Evolutionary conservation across 2,329 filamentous ascomycete species (phyloP).

Genomic region (Paraphaeosphaeria sporulosa): DNA sequence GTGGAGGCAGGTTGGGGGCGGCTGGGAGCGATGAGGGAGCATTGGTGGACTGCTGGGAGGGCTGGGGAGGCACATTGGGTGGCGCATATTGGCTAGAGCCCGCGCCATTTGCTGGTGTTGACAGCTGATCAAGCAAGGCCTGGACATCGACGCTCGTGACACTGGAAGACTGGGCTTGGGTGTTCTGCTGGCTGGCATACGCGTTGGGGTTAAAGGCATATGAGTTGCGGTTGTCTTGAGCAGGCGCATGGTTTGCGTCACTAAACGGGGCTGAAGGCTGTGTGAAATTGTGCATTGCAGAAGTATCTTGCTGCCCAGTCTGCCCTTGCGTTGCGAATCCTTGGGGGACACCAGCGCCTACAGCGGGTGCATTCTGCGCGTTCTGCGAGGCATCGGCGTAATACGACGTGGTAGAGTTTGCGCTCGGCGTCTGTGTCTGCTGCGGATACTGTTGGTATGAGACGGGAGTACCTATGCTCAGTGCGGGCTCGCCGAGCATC

Average conservation of each 20-base stretch:
- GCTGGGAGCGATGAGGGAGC: slow-evolving; percentile 48
- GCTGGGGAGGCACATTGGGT: slow-evolving; percentile 38
- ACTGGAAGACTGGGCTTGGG: slow-evolving; percentile 40
- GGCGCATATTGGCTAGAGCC: slow-evolving; percentile 44
- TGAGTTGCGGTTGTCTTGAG: slow-evolving; percentile 39
- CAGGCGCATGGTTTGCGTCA: slow-evolving; percentile 44
- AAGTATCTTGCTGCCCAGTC: slow-evolving; percentile 46
- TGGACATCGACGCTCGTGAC: slow-evolving; percentile 54
- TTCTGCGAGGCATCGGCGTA: slow-evolving; percentile 37
- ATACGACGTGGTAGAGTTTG: slow-evolving; percentile 38
- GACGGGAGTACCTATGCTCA: slow-evolving; percentile 57
- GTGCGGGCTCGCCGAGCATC: slow-evolving; percentile 71
- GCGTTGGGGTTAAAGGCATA: slow-evolving; percentile 44
- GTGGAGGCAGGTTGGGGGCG: slow-evolving; percentile 54
- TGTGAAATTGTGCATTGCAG: slow-evolving; percentile 48
- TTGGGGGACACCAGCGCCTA: slow-evolving; percentile 31
- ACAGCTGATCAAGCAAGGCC: slow-evolving; percentile 55
- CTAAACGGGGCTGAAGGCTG: slow-evolving; percentile 42
- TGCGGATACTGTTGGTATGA: slow-evolving; percentile 41
- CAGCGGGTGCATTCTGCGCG: slow-evolving; percentile 29
- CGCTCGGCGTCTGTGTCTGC: slow-evolving; percentile 42
- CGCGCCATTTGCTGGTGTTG: slow-evolving; percentile 42
- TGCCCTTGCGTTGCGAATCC: slow-evolving; percentile 36
- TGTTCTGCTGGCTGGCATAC: slow-evolving; percentile 38
- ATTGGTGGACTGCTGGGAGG: slow-evolving; percentile 43